A percentile compares a stretch with the other conserved stretches of the same genome.
Evolutionary conservation across 2,329 filamentous ascomycete genomes (phyloP).

Genomic region (Delphinella strobiligena): DNA sequence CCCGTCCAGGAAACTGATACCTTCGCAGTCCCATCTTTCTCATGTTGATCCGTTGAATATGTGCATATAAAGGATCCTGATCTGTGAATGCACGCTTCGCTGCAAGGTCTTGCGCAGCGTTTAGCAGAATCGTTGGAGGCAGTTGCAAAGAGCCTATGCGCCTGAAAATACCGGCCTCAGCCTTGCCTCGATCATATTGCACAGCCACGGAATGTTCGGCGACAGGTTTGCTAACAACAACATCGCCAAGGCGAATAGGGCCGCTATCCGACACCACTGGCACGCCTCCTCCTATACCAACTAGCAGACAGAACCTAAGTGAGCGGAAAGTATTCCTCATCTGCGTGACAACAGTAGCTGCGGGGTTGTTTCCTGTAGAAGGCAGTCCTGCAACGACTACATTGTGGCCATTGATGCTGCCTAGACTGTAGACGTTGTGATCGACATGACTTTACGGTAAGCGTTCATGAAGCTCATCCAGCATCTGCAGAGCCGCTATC

Average conservation of each 20-base stretch:
- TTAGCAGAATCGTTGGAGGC: conserved; percentile 5
- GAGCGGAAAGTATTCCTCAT: conserved; percentile 8
- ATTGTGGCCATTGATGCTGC: conserved; percentile 16
- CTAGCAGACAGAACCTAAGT: conserved; percentile 13
- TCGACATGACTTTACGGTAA: background rate
- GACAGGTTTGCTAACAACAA: conserved; percentile 16
- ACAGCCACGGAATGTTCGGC: conserved; percentile 5
- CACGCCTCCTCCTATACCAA: conserved; percentile 16
- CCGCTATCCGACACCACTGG: conserved; percentile 5
- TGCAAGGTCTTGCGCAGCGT: no score
- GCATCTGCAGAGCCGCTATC: conserved; percentile 5
- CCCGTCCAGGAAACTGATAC: background rate
- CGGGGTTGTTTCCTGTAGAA: conserved; percentile 13
- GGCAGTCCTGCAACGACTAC: conserved; percentile 20
- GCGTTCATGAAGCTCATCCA: background rate
- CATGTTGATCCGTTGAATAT: no score
- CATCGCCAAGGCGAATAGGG: conserved; percentile 17
- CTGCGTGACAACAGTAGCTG: conserved; percentile 13
- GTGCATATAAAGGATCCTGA: no score
- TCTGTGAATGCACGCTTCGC: no score
- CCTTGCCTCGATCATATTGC: conserved; percentile 9
- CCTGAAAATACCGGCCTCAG: conserved; percentile 1
- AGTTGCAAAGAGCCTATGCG: conserved; percentile 2
- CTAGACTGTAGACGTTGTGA: conserved; percentile 19
- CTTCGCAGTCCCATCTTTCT: background rate